Evolutionary conservation across 352 stramenopile species (phyloP).

Genomic region (Phytophthora agathidicida): DNA sequence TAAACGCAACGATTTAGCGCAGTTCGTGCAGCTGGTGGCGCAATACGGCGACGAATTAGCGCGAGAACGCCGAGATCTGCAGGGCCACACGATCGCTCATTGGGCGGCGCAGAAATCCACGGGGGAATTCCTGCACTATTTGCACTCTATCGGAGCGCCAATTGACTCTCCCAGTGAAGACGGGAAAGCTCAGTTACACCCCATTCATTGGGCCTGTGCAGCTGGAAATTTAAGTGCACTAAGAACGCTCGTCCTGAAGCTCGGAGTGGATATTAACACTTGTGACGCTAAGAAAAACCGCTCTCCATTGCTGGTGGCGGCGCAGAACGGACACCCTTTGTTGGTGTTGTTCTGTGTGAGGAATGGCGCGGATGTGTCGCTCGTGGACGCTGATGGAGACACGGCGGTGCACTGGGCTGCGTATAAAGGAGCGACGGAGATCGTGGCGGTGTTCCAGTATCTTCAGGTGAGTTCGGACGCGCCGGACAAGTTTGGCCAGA

Average conservation of each 20-base stretch:
- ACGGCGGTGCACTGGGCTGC: conserved; percentile 87
- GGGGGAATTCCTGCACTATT: conserved; percentile 62
- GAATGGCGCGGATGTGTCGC: conserved; percentile 66
- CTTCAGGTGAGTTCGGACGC: conserved; percentile 66
- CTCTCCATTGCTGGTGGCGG: conserved; percentile 76
- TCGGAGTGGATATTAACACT: conserved; percentile 77
- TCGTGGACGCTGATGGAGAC: conserved; percentile 73
- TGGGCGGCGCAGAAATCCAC: conserved; percentile 70
- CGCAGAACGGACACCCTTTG: conserved; percentile 77
- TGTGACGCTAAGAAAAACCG: conserved; percentile 73
- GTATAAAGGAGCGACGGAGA: conserved; percentile 86
- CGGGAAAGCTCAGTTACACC: conserved; percentile 64
- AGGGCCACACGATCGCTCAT: conserved; percentile 76
- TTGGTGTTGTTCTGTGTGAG: conserved; percentile 82
- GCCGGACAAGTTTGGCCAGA: conserved; percentile 78
- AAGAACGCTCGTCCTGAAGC: conserved; percentile 58
- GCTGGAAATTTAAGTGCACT: conserved; percentile 74
- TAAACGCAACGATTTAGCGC: conserved; percentile 61
- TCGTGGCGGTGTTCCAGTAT: conserved; percentile 86
- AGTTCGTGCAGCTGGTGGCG: conserved; percentile 57
- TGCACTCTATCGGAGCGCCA: conserved; percentile 48
- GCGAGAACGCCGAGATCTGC: conserved; percentile 46
- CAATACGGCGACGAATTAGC: conserved; percentile 48
- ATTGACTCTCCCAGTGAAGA: conserved; percentile 65
- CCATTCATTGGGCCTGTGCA: conserved; percentile 86